These are phyloP conservation scores for Cladochytrium replicatum DNA, from an alignment of 192 early-diverging fungal genomes.

Conservation along the genomic window DNA sequence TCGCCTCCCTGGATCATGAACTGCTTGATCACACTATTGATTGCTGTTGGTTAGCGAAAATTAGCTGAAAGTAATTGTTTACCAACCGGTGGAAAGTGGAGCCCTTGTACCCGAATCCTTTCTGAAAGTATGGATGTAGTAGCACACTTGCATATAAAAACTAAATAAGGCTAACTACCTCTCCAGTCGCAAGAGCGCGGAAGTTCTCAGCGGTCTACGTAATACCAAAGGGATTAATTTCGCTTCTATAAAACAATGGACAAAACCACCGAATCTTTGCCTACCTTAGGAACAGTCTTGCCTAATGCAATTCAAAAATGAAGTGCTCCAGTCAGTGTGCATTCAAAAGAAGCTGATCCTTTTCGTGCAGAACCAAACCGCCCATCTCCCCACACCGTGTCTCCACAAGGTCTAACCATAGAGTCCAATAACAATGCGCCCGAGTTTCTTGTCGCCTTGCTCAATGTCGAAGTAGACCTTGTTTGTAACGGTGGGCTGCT, in stretches of 20 bases:
- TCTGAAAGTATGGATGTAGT: background rate
- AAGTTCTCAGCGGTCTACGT: constrained; percentile 62
- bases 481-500: constrained; percentile 39
- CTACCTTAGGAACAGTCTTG: constrained; percentile 40
- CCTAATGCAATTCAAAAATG: no score
- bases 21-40: constrained; percentile 30
- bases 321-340: no score
- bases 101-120: constrained; percentile 54
- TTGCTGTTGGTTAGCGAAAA: no score
- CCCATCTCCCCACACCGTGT: no score
- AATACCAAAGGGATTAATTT: no score
- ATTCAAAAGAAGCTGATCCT: no score
- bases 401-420: no score
- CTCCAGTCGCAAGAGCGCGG: constrained; percentile 59
- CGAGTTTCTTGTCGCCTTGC: constrained; percentile 33
- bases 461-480: constrained; percentile 44
- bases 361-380: no score
- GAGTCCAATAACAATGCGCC: constrained; percentile 37
- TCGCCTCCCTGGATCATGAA: constrained; percentile 82
- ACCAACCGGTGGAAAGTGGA: constrained; percentile 29
- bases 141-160: background rate
- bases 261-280: constrained; percentile 86
- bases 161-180: constrained; percentile 7
- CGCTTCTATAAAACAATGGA: no score
- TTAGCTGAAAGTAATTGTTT: constrained; percentile 10